These are phyloP conservation scores for Chenopodium berlandieri DNA, from an alignment of 148 eudicot species.

Conservation along the genomic window DNA sequence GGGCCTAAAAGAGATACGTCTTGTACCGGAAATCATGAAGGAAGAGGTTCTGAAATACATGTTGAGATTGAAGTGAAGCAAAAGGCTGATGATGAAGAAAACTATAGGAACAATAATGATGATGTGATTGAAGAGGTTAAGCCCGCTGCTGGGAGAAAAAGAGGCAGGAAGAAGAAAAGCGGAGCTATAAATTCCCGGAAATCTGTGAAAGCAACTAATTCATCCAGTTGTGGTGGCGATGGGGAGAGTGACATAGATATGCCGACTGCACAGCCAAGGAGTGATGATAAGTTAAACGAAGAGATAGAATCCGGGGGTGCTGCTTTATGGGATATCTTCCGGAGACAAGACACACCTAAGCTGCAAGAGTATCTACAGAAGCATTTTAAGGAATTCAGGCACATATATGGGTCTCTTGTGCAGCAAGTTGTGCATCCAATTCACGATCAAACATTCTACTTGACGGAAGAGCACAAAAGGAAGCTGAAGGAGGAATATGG, in stretches of 20 bases:
- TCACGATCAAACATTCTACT: constrained; percentile 57
- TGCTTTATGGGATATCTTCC: constrained; percentile 65
- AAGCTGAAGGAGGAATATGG: constrained; percentile 56
- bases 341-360: constrained; percentile 48
- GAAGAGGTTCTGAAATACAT: background rate
- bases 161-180: constrained; percentile 30
- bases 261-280: constrained; percentile 5
- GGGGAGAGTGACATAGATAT: constrained; percentile 21
- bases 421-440: constrained; percentile 50
- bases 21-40: constrained; percentile 6
- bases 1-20: constrained; percentile 5
- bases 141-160: constrained; percentile 16
- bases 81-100: constrained; percentile 18
- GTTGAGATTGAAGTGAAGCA: constrained; percentile 22
- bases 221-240: constrained; percentile 14
- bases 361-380: constrained; percentile 48
- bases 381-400: constrained; percentile 64
- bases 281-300: constrained; percentile 13
- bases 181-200: background rate
- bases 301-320: constrained; percentile 37
- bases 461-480: constrained; percentile 52
- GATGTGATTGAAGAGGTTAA: constrained; percentile 21
- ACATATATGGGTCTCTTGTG: constrained; percentile 47
- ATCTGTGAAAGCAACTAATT: constrained; percentile 10
- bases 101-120: background rate